phyloP scores from a whole-genome alignment of 768 basidiomycete genomes.

The Phlegmacium glaucopus region DNA sequence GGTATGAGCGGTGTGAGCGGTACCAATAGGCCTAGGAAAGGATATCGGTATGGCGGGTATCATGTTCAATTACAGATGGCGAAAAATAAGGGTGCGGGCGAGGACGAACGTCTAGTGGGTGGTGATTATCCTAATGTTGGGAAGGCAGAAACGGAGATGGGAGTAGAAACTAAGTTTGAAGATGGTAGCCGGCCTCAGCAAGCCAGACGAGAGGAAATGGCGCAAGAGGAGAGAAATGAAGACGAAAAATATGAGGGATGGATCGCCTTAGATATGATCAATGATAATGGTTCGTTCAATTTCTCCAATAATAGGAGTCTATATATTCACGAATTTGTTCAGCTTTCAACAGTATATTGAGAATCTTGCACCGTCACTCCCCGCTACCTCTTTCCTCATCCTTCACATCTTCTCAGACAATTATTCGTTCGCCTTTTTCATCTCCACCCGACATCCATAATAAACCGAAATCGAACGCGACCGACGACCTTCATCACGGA shows the following conservation, averaged over 20 bases:
- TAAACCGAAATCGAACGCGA: not conserved
- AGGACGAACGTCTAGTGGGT: not conserved
- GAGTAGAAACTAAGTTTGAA: constrained; percentile 11
- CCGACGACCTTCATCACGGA: not conserved
- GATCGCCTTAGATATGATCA: constrained; percentile 50
- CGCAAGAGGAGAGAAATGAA: constrained; percentile 9
- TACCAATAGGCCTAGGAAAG: constrained; percentile 12
- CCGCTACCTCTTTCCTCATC: constrained; percentile 33
- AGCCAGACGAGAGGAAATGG: not conserved
- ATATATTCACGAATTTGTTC: not conserved
- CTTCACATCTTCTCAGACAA: constrained; percentile 27
- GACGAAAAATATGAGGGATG: constrained; percentile 39
- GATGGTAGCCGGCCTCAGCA: constrained; percentile 2
- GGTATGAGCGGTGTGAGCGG: constrained; percentile 1
- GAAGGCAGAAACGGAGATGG: constrained; percentile 17
- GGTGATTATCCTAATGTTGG: not conserved
- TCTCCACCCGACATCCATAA: not conserved
- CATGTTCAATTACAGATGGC: not conserved
- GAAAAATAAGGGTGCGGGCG: constrained; percentile 3
- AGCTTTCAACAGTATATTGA: constrained; percentile 50
- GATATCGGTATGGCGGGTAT: constrained; percentile 27
- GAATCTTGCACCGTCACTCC: constrained; percentile 47
- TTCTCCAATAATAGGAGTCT: too few relatives aligned
- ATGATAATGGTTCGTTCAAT: constrained; percentile 36
- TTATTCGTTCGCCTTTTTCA: not conserved